phyloP scores from a whole-genome alignment of 164 flowering plant species.

The Tetrastigma voinierianum region DNA sequence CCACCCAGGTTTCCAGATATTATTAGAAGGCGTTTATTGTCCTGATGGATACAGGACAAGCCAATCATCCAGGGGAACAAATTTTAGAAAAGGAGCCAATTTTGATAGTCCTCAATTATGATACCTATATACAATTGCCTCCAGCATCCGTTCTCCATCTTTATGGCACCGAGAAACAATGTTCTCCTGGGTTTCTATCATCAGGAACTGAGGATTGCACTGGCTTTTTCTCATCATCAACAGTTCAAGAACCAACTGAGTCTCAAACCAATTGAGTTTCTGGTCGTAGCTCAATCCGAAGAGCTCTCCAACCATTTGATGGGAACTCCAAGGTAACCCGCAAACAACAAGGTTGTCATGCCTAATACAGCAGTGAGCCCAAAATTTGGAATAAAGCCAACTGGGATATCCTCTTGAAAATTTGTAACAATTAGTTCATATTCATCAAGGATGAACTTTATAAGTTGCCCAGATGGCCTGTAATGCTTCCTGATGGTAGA shows the following conservation, averaged over 20 bases:
- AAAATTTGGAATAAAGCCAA: constrained; percentile 10
- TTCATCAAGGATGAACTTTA: constrained; percentile 20
- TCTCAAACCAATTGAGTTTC: constrained; percentile 32
- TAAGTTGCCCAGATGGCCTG: constrained; percentile 11
- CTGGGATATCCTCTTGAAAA: constrained; percentile 10
- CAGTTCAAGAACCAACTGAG: constrained; percentile 9
- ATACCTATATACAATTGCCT: not conserved
- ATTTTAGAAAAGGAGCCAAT: constrained; percentile 5
- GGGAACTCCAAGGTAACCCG: constrained; percentile 17
- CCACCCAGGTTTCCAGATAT: constrained; percentile 18
- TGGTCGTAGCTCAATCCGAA: constrained; percentile 38
- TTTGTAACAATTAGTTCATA: constrained; percentile 6
- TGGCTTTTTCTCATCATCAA: constrained; percentile 3
- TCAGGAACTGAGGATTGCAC: constrained; percentile 8
- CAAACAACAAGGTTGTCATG: constrained; percentile 10
- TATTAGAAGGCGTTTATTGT: constrained; percentile 11
- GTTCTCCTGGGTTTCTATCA: constrained; percentile 7
- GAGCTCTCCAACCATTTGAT: constrained; percentile 14
- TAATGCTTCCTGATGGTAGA: constrained; percentile 10
- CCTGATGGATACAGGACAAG: constrained; percentile 13
- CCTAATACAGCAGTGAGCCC: constrained; percentile 4
- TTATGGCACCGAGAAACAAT: constrained; percentile 8
- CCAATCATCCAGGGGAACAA: constrained; percentile 7
- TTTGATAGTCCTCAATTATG: constrained; percentile 2
- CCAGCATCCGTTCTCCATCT: constrained; percentile 9